These are phyloP conservation scores for Anthracocystis panici-leucophaei DNA, from an alignment of 1,284 basidiomycete species.

Conservation along the genomic window DNA sequence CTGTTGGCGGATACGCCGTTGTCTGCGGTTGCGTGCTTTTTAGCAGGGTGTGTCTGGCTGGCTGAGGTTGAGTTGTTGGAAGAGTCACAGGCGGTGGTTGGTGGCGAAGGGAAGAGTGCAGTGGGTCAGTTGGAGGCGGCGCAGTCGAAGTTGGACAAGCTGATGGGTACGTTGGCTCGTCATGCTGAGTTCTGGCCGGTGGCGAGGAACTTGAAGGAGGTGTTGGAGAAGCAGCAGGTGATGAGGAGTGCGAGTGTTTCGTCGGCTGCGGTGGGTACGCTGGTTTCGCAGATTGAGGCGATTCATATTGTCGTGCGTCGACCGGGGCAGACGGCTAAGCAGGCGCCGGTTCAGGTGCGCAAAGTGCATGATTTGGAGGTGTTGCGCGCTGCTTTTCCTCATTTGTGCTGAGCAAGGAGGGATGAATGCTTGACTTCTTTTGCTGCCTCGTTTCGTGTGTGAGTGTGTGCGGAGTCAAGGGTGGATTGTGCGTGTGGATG, in stretches of 20 bases:
- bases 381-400: constrained; percentile 25
- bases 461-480: not conserved
- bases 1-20: constrained; percentile 37
- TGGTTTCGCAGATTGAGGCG: constrained; percentile 40
- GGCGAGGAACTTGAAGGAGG: constrained; percentile 15
- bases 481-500: not conserved
- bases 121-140: constrained; percentile 17
- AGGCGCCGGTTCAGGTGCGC: constrained; percentile 14
- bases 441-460: not conserved
- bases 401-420: constrained; percentile 23
- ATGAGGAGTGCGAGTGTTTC: not conserved
- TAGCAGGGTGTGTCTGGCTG: constrained; percentile 27
- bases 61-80: constrained; percentile 34
- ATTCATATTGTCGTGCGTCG: constrained; percentile 42
- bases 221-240: constrained; percentile 22
- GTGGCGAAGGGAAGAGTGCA: not conserved
- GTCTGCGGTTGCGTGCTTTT: constrained; percentile 27
- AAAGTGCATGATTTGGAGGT: constrained; percentile 30
- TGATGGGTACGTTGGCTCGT: constrained; percentile 17
- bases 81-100: constrained; percentile 7
- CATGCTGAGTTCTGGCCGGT: constrained; percentile 44
- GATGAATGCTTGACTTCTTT: not conserved
- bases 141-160: constrained; percentile 11
- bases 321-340: constrained; percentile 1
- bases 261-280: constrained; percentile 8